These are phyloP conservation scores for Chrysophaeum taylorii DNA, from an alignment of 352 stramenopile genomes.

Conservation along the genomic window DNA sequence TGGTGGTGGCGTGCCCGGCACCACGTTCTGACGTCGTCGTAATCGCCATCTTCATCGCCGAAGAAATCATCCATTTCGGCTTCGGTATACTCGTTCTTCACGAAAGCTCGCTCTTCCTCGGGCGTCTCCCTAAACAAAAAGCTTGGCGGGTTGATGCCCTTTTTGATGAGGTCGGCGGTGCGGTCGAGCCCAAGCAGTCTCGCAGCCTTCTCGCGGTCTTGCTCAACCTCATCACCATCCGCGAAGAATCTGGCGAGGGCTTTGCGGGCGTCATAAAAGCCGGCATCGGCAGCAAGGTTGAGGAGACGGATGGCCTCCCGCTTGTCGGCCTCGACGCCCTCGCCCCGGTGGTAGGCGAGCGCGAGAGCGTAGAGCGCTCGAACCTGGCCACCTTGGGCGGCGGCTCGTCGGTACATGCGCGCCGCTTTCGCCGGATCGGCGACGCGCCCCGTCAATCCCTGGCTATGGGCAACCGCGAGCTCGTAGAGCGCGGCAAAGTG, in stretches of 20 bases:
- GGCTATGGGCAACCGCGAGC: not conserved
- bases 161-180: not conserved
- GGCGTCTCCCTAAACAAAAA: not conserved
- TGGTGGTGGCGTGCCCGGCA: too few relatives aligned
- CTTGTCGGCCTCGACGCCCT: not conserved
- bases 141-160: not conserved
- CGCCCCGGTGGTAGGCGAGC: not conserved
- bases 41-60: not conserved
- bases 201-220: not conserved
- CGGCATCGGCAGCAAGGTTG: not conserved
- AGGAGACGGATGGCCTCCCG: not conserved
- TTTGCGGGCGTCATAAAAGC: not conserved
- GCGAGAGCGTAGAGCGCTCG: not conserved
- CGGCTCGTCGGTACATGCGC: not conserved
- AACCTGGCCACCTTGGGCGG: not conserved
- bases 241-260: not conserved
- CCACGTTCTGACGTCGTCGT: too few relatives aligned
- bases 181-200: not conserved
- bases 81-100: not conserved
- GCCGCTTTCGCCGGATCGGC: not conserved
- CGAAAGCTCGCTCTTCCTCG: too few relatives aligned
- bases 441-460: not conserved
- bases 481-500: not conserved
- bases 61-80: constrained; percentile 3
- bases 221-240: not conserved